Evolutionary conservation across 805 yeast genomes (phyloP).

Genomic region (Zygosaccharomyces bisporus): DNA sequence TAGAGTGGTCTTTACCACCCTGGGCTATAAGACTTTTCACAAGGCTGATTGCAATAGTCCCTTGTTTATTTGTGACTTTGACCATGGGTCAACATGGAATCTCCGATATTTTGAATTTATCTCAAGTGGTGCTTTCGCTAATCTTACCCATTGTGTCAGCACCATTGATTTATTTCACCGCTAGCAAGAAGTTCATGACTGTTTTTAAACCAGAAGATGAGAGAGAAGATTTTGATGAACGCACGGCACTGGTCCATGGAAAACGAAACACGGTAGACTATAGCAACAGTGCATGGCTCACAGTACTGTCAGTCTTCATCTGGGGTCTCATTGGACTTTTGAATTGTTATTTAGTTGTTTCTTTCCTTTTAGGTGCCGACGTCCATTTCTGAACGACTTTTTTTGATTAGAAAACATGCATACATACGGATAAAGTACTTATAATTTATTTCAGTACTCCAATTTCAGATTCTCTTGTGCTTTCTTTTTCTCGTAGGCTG

Average conservation of each 20-base stretch:
- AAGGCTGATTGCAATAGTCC: conserved; percentile 76
- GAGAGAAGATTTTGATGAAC: conserved; percentile 25
- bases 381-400: conserved; percentile 41
- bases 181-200: conserved; percentile 61
- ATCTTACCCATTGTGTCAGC: conserved; percentile 85
- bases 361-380: conserved; percentile 49
- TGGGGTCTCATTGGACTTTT: conserved; percentile 71
- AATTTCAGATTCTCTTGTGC: conserved; percentile 19
- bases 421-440: neutral
- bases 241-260: conserved; percentile 28
- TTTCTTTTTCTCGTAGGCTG: conserved; percentile 33
- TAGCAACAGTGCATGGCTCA: conserved; percentile 59
- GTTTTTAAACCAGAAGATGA: conserved; percentile 43
- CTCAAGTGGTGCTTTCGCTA: conserved; percentile 78
- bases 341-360: conserved; percentile 62
- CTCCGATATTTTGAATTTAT: conserved; percentile 65
- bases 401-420: neutral
- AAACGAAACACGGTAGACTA: conserved; percentile 48
- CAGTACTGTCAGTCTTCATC: conserved; percentile 51
- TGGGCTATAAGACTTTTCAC: conserved; percentile 77
- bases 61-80: conserved; percentile 73
- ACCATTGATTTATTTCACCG: conserved; percentile 79
- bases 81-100: conserved; percentile 80
- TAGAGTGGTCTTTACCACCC: conserved; percentile 76
- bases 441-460: neutral